Base-by-base conservation (phyloP, 257 asterid species). In the Solanum chilense region DNA sequence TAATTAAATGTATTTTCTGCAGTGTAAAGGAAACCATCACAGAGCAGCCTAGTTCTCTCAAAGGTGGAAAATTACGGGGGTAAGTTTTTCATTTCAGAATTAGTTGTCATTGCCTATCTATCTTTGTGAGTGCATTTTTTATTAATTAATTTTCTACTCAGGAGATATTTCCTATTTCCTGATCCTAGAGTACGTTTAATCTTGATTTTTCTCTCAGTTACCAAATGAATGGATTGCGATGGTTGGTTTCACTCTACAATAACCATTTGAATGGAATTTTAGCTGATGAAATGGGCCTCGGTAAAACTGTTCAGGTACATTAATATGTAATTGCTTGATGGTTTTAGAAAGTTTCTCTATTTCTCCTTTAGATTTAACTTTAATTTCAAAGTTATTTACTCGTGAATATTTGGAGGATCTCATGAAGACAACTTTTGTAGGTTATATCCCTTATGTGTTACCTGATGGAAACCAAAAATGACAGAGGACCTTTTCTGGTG, bases 221-320 rank as follows among this genome's bases (percentile, higher is more conserved):
- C 91, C 99, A 97, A 92, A 97, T 97, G 99, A 97, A 96, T 93
- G 99, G 99, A 84, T 91, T 97, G 68, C 93, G 99, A 87, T 97
- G 99, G 99, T 87, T 97, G 95, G 94, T 97, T 89, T 97, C 99
- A 60, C 98, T 97, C 71, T 97, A 97, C 84, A 97, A 97, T 91
- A 97, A 97, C 91, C 98, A 96, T 92, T 91, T 97, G 93, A 97
- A 97, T 92, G 99, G 99, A 86, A 97, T 97, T 91, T 93, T 97
- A 89, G 99, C 99, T 76, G 99, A 97, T 91, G 99, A 97, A 89
- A 97, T 97, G 99, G 99, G 99, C 86, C 93, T 97, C 56, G 99
- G 99, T 74, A 97, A 97, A 92, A 97, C 99, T 77, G 99, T 97
- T 88, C 99, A 97, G 99, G 99, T 96, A 90, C 87, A 87, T 68